A percentile compares a stretch with the other conserved stretches of the same genome.
phyloP scores from a whole-genome alignment of 208 protist genomes.

The Leishmania amazonensis region DNA sequence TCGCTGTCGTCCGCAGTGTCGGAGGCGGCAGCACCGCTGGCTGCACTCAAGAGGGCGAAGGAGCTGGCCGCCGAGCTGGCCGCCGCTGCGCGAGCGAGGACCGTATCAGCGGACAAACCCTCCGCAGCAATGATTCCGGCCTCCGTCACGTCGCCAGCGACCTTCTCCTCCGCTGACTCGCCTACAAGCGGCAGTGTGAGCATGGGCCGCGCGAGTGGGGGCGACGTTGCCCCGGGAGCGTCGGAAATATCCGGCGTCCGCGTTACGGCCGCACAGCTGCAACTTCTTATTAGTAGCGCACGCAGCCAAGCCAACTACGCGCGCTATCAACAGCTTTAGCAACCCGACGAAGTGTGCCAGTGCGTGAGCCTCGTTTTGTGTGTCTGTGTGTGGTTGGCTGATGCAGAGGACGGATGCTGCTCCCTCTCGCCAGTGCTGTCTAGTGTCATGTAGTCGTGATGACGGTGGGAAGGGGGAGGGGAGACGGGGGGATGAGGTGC shows the following conservation, averaged over 20 bases:
- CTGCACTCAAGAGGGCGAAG: constrained; percentile 25
- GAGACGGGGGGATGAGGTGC: neutral
- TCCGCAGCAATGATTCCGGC: neutral
- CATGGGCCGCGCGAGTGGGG: constrained; percentile 15
- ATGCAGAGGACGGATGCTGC: neutral
- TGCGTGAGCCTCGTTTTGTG: neutral
- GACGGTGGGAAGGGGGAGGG: neutral
- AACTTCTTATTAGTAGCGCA: constrained; percentile 21
- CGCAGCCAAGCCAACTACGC: constrained; percentile 20
- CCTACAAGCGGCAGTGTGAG: constrained; percentile 13
- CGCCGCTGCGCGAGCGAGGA: constrained; percentile 16
- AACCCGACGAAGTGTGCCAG: neutral
- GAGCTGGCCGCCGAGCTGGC: constrained; percentile 18
- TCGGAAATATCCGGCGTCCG: constrained; percentile 26
- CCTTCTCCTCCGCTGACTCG: constrained; percentile 18
- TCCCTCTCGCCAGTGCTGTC: neutral
- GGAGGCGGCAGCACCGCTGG: constrained; percentile 16
- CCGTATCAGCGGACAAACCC: constrained; percentile 9
- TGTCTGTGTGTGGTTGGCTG: neutral
- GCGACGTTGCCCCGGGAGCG: neutral
- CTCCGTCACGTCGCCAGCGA: constrained; percentile 6
- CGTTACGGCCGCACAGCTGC: constrained; percentile 26
- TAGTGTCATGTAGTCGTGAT: neutral
- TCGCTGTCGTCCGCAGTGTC: neutral
- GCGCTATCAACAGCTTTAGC: constrained; percentile 17